Base-by-base conservation (phyloP, 75 land plant genomes). In the Pinus albicaulis region DNA sequence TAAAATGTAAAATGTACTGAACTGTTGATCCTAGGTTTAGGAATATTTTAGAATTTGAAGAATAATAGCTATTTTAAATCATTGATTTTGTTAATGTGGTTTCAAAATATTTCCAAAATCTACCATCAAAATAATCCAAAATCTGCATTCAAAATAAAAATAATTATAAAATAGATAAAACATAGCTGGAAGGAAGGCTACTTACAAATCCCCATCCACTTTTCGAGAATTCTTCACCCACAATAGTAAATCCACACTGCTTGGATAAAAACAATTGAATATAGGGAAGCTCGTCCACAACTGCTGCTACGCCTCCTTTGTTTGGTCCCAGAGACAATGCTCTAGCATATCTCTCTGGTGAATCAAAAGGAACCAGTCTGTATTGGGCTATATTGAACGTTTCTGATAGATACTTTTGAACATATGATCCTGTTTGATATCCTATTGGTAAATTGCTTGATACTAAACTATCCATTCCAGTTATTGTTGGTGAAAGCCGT, bases 161-260 rank as follows among this genome's bases (percentile, higher is more conserved):
- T n/a, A n/a, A n/a, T n/a, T n/a, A n/a, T n/a, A 31, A 31, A 31
- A 31, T 31, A n/a, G 31, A 2, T 2, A 31, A 31, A 31, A 31
- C 31, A 31, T 1, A 31, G 2, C 2, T 31, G 31, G 2, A 2
- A 28, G 23, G 19, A 57, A 53, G n/a, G 74, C 60, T 68, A 89
- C 93, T 91, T 81, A 93, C 94, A 87, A 95, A 93, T 74, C 96
- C 96, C 96, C 96, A 95, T 17, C 96, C 98, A 74, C 80, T 85
- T 77, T 84, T 90, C 11, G 98, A 93, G 80, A 93, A 90, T 76
- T 87, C 86, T 72, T 82, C 83, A 8, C 98, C 98, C 1, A 88
- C 90, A 26, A 90, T 89, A 24, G 83, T 77, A 66, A 82, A 93
- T 31, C 83, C 87, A 80, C 98, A 95, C 26, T 88, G 75, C 23